Evolutionary conservation across 306 rosid species (phyloP), one percentile per base, ranked within the genome.

Genomic region (Glycine tomentella): DNA sequence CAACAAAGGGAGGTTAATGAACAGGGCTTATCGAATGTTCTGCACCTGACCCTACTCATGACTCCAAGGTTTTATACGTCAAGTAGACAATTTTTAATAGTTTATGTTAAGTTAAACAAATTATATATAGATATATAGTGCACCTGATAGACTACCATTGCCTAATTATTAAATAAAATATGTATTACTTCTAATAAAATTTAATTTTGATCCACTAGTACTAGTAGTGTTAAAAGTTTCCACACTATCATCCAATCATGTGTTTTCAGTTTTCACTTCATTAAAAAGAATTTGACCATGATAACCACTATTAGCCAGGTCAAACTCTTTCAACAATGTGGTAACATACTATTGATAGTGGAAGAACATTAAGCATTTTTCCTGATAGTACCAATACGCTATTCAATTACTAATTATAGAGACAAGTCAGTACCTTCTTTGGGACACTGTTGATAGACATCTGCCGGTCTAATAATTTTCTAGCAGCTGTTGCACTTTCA

Each of bases 401-500:
- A 65, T 20, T 75, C 20, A 75, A 53, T 55, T 45, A 46, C 63
- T 36, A 79, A 25, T 6, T 57, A 83, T 45, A 52, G 58, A 72
- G 38, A 80, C 34, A 72, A 7, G 46, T 42, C 9, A 64, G 48
- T 86, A 96, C 99, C 99, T 96, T 96, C 73, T 96, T 96, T 56
- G 99, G 98, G 45, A 96, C 98, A 71, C 98, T 96, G 76, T 93
- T 96, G 77, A 96, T 93, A 75, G 99, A 96, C 98, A 96, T 96
- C 82, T 96, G 99, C 48, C 99, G 88, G 80, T 96, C 99, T 86
- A 96, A 88, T 74, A 96, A 86, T 82, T 96, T 96, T 80, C 99
- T 87, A 69, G 99, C 99, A 40, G 99, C 99, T 67, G 99, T 93
- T 76, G 97, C 98, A 88, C 82, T 96, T 85, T 96, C 99, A 44